Percentiles rank a stretch among this genome's conserved stretches.
These are phyloP conservation scores for Alternaria sp. DNA, from an alignment of 2,329 filamentous ascomycete species.

Conservation along the genomic window DNA sequence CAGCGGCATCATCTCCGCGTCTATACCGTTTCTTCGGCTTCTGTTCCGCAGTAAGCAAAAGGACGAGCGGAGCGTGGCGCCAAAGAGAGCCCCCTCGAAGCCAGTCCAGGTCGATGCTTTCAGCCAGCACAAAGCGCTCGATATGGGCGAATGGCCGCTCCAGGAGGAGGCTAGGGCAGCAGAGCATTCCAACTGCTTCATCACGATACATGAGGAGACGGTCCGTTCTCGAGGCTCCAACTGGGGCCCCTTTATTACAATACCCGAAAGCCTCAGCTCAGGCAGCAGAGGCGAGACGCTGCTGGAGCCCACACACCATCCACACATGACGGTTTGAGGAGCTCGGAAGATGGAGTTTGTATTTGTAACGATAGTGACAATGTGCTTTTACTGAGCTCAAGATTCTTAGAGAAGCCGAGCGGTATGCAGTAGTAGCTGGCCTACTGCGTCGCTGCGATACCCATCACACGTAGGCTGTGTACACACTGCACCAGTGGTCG, in stretches of 20 bases:
- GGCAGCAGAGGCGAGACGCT: slow-evolving; percentile 32
- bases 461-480: not conserved
- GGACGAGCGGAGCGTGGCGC: slow-evolving; percentile 19
- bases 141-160: slow-evolving; percentile 35
- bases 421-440: slow-evolving; percentile 33
- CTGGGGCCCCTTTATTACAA: slow-evolving; percentile 49
- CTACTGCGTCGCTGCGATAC: slow-evolving; percentile 18
- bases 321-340: slow-evolving; percentile 30
- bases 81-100: slow-evolving; percentile 25
- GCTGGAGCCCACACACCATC: slow-evolving; percentile 24
- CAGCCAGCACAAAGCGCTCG: slow-evolving; percentile 29
- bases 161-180: slow-evolving; percentile 18
- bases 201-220: slow-evolving; percentile 18
- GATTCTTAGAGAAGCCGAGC: not conserved
- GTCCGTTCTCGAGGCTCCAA: slow-evolving; percentile 26
- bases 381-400: not conserved
- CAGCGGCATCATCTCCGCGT: slow-evolving; percentile 58
- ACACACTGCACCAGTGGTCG: not conserved
- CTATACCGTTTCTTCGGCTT: slow-evolving; percentile 56
- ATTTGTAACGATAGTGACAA: slow-evolving; percentile 13
- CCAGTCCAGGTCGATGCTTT: slow-evolving; percentile 9
- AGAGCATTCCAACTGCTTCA: slow-evolving; percentile 5
- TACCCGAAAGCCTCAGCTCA: slow-evolving; percentile 42
- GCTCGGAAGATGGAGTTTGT: not conserved
- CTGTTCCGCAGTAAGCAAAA: slow-evolving; percentile 47